These are phyloP conservation scores for Crucibulum laeve DNA, from an alignment of 768 basidiomycete genomes.

Conservation along the genomic window DNA sequence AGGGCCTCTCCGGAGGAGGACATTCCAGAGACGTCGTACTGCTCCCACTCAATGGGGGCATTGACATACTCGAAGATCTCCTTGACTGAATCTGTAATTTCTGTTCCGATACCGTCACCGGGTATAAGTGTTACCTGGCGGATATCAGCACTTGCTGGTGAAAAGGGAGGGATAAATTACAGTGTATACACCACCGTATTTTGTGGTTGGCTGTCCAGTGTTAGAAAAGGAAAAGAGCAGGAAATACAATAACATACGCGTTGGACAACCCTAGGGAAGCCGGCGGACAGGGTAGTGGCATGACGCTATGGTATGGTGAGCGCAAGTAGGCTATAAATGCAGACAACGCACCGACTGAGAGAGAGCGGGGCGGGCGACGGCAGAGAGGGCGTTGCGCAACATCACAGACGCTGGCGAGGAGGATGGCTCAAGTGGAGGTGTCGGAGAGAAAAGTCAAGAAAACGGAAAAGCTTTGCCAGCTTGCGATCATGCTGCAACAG, in stretches of 20 bases:
- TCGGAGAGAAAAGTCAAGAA: constrained; percentile 24
- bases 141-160: constrained; percentile 15
- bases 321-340: not conserved
- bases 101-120: constrained; percentile 95
- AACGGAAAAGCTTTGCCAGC: not conserved
- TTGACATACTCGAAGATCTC: constrained; percentile 98
- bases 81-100: constrained; percentile 98
- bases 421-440: constrained; percentile 19
- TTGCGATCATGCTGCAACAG: not conserved
- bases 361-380: constrained; percentile 49
- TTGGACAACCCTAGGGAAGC: constrained; percentile 71
- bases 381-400: constrained; percentile 63
- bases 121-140: constrained; percentile 91
- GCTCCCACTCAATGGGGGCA: constrained; percentile 98
- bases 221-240: constrained; percentile 9
- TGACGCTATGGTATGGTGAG: constrained; percentile 40
- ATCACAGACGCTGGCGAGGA: constrained; percentile 38
- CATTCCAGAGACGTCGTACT: constrained; percentile 96
- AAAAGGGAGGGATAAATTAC: constrained; percentile 37
- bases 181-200: constrained; percentile 92
- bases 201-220: constrained; percentile 64
- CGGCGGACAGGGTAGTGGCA: constrained; percentile 75
- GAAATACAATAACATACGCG: constrained; percentile 42
- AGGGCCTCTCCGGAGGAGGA: constrained; percentile 91
- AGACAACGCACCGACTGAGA: constrained; percentile 43